phyloP scores from a whole-genome alignment of 2,329 filamentous ascomycete genomes.

The Neonectria coccinea region DNA sequence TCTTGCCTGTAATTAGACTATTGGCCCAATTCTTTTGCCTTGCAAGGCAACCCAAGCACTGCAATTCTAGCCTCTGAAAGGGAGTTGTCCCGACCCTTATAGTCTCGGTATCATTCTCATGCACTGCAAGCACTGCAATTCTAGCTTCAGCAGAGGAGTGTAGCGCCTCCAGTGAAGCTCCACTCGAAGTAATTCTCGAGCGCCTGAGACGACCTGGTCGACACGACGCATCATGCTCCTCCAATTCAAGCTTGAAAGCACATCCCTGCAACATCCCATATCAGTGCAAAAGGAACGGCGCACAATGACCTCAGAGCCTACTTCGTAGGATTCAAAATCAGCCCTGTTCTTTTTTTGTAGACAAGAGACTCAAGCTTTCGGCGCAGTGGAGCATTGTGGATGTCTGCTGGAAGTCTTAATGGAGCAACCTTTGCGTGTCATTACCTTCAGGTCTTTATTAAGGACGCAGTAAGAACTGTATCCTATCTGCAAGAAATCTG shows the following conservation, averaged over 20 bases:
- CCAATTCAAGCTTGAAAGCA: background rate
- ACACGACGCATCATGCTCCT: background rate
- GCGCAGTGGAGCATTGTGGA: background rate
- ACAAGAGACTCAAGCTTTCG: background rate
- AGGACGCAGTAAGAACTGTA: background rate
- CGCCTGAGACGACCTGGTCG: background rate
- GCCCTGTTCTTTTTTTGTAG: background rate
- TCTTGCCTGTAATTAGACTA: no score
- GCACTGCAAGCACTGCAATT: no score
- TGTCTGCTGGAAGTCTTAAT: background rate
- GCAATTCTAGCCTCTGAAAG: no score
- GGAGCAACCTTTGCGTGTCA: background rate
- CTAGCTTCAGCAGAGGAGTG: no score
- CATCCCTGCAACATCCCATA: background rate
- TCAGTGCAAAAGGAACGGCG: background rate
- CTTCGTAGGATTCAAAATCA: background rate
- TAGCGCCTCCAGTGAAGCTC: background rate
- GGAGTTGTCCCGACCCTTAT: no score
- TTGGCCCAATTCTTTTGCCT: no score
- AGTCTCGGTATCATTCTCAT: no score
- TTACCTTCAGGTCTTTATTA: background rate
- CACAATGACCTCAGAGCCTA: background rate
- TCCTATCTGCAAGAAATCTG: background rate
- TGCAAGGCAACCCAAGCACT: no score
- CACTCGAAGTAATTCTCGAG: background rate